These are phyloP conservation scores for Fusarium torreyae DNA, from an alignment of 2,329 filamentous ascomycete species.

Conservation along the genomic window DNA sequence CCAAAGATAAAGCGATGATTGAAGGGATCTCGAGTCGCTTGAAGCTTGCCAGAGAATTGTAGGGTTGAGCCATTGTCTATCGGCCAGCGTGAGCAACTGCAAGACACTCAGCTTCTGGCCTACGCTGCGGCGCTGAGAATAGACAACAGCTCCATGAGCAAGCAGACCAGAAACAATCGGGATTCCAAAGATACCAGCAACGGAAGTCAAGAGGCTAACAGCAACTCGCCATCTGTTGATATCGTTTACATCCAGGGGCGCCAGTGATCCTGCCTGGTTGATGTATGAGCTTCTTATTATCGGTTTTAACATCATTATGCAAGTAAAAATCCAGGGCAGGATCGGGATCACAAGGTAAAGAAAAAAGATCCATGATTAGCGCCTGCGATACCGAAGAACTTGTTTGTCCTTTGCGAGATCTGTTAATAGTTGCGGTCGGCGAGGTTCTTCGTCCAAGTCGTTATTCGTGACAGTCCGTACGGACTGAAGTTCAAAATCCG, in stretches of 20 bases:
- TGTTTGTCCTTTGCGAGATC: slow-evolving; percentile 11
- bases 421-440: neutral
- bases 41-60: neutral
- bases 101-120: slow-evolving; percentile 15
- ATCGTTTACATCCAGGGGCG: neutral
- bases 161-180: slow-evolving; percentile 34
- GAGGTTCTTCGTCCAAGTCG: neutral
- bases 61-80: slow-evolving; percentile 20
- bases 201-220: neutral
- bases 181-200: slow-evolving; percentile 15
- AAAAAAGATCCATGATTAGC: neutral
- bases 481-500: slow-evolving; percentile 4
- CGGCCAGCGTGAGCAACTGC: slow-evolving; percentile 29
- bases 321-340: slow-evolving; percentile 23
- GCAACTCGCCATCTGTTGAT: neutral
- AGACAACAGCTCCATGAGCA: slow-evolving; percentile 29
- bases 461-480: slow-evolving; percentile 1
- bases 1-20: slow-evolving; percentile 14
- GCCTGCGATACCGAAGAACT: slow-evolving; percentile 3
- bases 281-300: slow-evolving; percentile 23
- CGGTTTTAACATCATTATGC: slow-evolving; percentile 32
- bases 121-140: slow-evolving; percentile 20
- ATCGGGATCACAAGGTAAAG: slow-evolving; percentile 21
- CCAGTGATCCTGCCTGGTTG: slow-evolving; percentile 13
- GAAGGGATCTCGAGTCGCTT: accelerated